A percentile compares a stretch with the other conserved stretches of the same genome.
These are phyloP conservation scores for Hansenula sp. DNA, from an alignment of 1,139 yeast species.

Conservation along the genomic window DNA sequence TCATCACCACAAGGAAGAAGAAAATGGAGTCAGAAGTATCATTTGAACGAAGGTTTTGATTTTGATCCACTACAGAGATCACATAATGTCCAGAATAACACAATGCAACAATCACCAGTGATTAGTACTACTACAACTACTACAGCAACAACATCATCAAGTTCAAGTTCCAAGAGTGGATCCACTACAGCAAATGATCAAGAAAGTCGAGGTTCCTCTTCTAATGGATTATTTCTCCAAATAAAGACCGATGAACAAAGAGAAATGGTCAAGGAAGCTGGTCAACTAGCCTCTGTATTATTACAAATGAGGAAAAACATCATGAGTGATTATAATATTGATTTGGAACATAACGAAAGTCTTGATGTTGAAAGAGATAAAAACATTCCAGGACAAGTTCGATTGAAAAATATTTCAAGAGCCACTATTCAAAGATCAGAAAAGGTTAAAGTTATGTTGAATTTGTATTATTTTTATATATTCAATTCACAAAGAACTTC, in stretches of 20 bases:
- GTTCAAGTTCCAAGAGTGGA: conserved; percentile 2
- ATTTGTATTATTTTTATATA: conserved; percentile 46
- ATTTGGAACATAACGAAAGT: conserved; percentile 14
- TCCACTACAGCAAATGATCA: background rate
- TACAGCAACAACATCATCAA: conserved; percentile 5
- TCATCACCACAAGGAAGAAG: background rate
- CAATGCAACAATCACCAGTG: too few relatives aligned
- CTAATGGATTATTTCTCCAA: background rate
- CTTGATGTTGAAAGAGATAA: conserved; percentile 15
- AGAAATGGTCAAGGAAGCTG: conserved; percentile 32
- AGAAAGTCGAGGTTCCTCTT: background rate
- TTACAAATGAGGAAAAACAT: conserved; percentile 41
- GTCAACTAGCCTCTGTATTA: conserved; percentile 39
- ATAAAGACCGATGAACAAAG: background rate
- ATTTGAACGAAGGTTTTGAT: conserved; percentile 15
- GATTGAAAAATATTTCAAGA: conserved; percentile 26
- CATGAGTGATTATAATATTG: conserved; percentile 38
- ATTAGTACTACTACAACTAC: background rate
- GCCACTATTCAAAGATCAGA: conserved; percentile 49
- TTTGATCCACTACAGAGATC: conserved; percentile 17
- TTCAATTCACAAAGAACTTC: conserved; percentile 33
- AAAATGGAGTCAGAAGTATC: background rate
- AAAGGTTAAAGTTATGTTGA: conserved; percentile 47
- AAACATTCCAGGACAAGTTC: conserved; percentile 8
- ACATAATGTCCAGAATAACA: background rate